Evolutionary conservation across 257 asterid genomes (phyloP), one percentile per base, ranked within the genome.

Genomic region (Rubia yunnanensis): DNA sequence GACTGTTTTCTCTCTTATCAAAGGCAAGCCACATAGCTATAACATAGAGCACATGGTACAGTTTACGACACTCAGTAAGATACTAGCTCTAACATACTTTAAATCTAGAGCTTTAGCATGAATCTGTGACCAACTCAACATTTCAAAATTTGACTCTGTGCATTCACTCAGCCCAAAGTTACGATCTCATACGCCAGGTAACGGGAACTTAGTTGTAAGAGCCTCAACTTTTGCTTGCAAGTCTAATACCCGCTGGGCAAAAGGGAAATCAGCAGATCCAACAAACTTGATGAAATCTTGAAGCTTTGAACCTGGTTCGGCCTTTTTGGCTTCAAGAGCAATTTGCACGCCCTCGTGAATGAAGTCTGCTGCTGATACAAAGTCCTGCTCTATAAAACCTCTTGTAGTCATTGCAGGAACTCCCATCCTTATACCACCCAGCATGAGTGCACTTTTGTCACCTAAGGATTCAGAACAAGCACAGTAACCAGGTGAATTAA

Each of bases 391-490:
- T 0, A 74, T 58, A 36, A 94, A 90, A 74, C 96, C 94, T 82
- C 97, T 63, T 18, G 97, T 87, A 34, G 97, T 94, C 99, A 94
- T 88, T 39, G 96, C 99, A 49, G 97, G 97, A 6, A 97, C 68
- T 13, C 99, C 99, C 28, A 90, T 81, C 28, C 96, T 95, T 63
- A 94, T 88, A 65, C 99, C 99, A 71, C 97, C 96, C 1, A 97
- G 99, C 36, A 88, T 87, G 46, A 91, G 72, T 41, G 99, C 96
- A 50, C 96, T 94, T 78, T 85, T 94, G 78, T 94, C 99, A 32
- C 98, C 98, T 92, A 49, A 2, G 13, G 7, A 36, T 35, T 60
- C 44, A n/a, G n/a, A n/a, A n/a, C n/a, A n/a, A n/a, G n/a, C n/a
- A 64, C 63, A 34, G 17, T 11, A 20, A 14, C 22, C 22, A 44